Conservation (phyloP, 2,329 filamentous ascomycete species). For the Proliferodiscus dingleyae region DNA sequence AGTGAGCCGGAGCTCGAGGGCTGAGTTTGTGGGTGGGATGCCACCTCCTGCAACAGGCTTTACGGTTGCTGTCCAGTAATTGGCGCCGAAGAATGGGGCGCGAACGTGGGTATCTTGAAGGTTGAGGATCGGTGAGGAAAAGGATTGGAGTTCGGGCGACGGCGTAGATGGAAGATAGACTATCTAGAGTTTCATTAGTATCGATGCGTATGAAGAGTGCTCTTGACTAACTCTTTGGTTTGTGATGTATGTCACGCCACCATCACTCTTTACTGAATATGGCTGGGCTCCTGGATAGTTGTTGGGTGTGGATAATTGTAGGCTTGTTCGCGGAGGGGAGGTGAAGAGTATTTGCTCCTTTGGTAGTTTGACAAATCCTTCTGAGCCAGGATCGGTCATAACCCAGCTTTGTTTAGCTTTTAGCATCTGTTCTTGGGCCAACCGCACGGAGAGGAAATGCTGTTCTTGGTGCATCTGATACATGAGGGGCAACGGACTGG, state of each 20-base stretch:
- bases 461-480: constrained; percentile 31
- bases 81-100: constrained; percentile 88
- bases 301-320: constrained; percentile 62
- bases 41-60: constrained; percentile 79
- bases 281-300: constrained; percentile 58
- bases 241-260: constrained; percentile 74
- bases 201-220: constrained; percentile 11
- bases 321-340: constrained; percentile 71
- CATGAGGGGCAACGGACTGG: constrained; percentile 17
- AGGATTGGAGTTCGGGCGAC: constrained; percentile 68
- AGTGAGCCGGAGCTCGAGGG: constrained; percentile 75
- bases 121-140: constrained; percentile 82
- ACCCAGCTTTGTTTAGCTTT: constrained; percentile 64
- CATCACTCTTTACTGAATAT: constrained; percentile 67
- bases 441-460: constrained; percentile 26
- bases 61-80: constrained; percentile 79
- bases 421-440: constrained; percentile 25
- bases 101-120: constrained; percentile 81
- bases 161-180: constrained; percentile 77
- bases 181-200: constrained; percentile 49
- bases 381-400: constrained; percentile 70
- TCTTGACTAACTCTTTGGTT: constrained; percentile 68
- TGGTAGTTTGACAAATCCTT: constrained; percentile 76
- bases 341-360: constrained; percentile 78
- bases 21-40: constrained; percentile 67